Evolutionary conservation across 2,329 filamentous ascomycete genomes (phyloP), one percentile per base, ranked within the genome.

Genomic region (Pyrenophora tritici-repentis): DNA sequence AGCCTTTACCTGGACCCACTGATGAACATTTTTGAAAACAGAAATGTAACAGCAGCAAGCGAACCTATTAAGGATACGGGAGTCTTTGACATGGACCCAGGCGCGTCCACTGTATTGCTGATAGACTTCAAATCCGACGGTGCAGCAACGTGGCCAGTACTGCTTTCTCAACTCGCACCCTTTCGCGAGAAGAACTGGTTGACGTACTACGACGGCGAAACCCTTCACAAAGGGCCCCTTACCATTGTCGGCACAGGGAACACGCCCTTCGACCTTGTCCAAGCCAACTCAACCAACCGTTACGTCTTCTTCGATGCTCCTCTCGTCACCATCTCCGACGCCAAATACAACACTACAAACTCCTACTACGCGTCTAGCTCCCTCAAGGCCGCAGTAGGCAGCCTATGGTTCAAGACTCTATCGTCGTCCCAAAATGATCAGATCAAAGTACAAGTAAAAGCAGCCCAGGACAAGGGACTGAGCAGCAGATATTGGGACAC

Each of bases 221-320:
- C 74, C 13, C 66, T 87, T 2, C 68, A 81, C 32, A 65, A 74
- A 17, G 76, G 86, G 1, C 83, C 85, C 1, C 72, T 91, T 31
- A 90, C 87, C 0, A 81, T 90, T 2, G 85, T 91, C 2, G 86
- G 82, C 1, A 89, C 86, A 1, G 88, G 88, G 10, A 82, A 83
- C 56, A 81, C 83, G 0, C 83, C 81, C 0, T 86, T 87, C 61
- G 78, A 83, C 47, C 64, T 80, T 7, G 63, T 88, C 8, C 72
- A 78, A 3, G 68, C 74, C n/a, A 83, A 83, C 61, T 59, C 73
- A 5, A 82, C 79, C 1, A 79, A 83, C 55, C 77, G 84, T 24
- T 84, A 88, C 67, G 75, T 84, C 47, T 88, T 88, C 70, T 86
- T 85, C 63, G 87, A 89, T 59, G 86, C 86, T 0, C 86, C 86